A percentile compares a stretch with the other conserved stretches of the same genome.
Evolutionary conservation across 345 rosid species (phyloP).

Genomic region (Salix brachista): DNA sequence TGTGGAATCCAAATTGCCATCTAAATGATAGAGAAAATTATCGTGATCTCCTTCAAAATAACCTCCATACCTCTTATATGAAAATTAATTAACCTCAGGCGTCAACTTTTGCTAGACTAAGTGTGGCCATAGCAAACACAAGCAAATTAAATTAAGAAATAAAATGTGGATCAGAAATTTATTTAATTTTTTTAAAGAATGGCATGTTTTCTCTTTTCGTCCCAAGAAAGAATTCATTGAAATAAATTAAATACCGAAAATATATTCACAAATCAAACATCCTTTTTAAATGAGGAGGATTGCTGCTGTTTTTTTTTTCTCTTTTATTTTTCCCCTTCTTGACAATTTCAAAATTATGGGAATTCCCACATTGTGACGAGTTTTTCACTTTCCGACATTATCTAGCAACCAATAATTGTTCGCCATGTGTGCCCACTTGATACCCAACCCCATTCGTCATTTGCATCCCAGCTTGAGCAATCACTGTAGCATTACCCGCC

Average conservation of each 20-base stretch:
- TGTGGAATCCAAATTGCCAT: no score
- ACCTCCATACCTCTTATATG: no score
- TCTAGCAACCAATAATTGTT: slow-evolving; percentile 29
- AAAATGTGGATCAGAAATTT: background rate
- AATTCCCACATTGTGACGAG: background rate
- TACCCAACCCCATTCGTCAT: slow-evolving; percentile 28
- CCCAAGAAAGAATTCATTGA: background rate
- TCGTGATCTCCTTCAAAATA: no score
- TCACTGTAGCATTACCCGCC: slow-evolving; percentile 3
- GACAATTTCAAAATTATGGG: background rate
- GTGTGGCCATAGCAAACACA: no score
- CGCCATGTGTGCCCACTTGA: slow-evolving; percentile 41
- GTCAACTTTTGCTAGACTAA: no score
- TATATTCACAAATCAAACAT: slow-evolving; percentile 17
- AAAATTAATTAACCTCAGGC: background rate
- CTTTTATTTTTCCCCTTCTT: background rate
- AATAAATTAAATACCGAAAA: background rate
- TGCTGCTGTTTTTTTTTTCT: no score
- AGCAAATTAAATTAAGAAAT: no score
- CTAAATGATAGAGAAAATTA: no score
- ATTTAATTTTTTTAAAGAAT: background rate
- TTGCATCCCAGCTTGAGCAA: slow-evolving; percentile 24
- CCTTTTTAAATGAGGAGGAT: background rate
- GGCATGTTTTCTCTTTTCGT: background rate
- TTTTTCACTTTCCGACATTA: background rate